Percentiles rank a stretch among this genome's conserved stretches.
Evolutionary conservation across 768 basidiomycete species (phyloP).

Genomic region (Leucosporidium yakuticum): DNA sequence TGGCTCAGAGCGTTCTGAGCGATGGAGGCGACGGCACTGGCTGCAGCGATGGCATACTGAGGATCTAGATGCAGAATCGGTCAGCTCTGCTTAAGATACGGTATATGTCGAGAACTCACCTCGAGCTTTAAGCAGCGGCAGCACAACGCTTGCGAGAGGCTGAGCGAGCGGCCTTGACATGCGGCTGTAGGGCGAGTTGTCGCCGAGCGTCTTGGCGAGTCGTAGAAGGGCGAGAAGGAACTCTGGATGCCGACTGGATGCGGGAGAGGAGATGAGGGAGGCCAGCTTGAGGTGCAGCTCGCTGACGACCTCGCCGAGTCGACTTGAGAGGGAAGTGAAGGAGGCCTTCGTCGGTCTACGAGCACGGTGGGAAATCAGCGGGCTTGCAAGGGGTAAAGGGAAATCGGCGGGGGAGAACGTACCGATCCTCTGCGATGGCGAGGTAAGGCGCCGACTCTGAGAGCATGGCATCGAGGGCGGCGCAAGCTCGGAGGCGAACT

Average conservation of each 20-base stretch:
- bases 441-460: conserved; percentile 17
- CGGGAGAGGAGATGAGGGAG: background rate
- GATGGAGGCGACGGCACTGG: background rate
- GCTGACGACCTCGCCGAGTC: conserved; percentile 20
- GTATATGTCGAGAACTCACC: background rate
- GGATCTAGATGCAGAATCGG: background rate
- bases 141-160: background rate
- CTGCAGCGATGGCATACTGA: background rate
- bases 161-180: conserved; percentile 13
- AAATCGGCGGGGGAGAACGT: background rate
- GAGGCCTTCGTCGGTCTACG: conserved; percentile 22
- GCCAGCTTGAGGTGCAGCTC: conserved; percentile 21
- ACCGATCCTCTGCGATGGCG: conserved; percentile 26
- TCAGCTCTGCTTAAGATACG: too few relatives aligned
- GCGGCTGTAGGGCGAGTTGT: conserved; percentile 20
- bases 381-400: background rate
- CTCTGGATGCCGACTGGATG: background rate
- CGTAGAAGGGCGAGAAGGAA: background rate
- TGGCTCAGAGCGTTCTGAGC: background rate
- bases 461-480: conserved; percentile 13
- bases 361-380: background rate
- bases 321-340: conserved; percentile 29
- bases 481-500: conserved; percentile 12
- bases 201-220: conserved; percentile 7
- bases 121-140: background rate